These are phyloP conservation scores for Jaltomata sinuosa DNA, from an alignment of 257 asterid genomes.

Conservation along the genomic window DNA sequence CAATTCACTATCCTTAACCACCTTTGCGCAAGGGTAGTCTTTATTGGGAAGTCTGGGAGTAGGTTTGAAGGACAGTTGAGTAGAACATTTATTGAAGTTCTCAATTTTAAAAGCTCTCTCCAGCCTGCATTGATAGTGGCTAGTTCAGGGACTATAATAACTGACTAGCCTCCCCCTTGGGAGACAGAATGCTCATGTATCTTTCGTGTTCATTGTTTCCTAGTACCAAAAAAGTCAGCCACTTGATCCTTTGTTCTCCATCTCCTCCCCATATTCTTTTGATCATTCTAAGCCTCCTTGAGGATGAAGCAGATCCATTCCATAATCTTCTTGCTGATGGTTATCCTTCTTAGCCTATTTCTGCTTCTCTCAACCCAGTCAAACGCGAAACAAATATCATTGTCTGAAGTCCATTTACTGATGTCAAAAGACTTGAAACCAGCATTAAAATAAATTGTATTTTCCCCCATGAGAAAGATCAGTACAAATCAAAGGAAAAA, in stretches of 20 bases:
- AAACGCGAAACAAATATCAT: background rate
- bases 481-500: background rate
- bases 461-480: background rate
- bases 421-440: background rate
- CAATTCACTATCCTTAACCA: background rate
- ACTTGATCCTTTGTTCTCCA: background rate
- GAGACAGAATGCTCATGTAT: background rate
- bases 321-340: background rate
- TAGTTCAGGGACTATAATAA: background rate
- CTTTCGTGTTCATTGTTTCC: background rate
- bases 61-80: background rate
- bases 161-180: background rate
- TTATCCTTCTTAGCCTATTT: background rate
- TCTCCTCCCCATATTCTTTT: background rate
- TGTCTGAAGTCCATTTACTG: background rate
- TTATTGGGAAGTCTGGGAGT: background rate
- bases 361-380: background rate
- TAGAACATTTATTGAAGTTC: background rate
- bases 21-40: background rate
- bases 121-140: background rate
- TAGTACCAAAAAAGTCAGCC: background rate
- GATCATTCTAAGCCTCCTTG: background rate
- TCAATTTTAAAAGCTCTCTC: background rate
- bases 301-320: background rate
- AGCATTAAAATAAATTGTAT: background rate